Percentiles rank a stretch among this genome's conserved stretches.
phyloP scores from a whole-genome alignment of 2,329 filamentous ascomycete genomes.

The Ophioceras dolichostomum region DNA sequence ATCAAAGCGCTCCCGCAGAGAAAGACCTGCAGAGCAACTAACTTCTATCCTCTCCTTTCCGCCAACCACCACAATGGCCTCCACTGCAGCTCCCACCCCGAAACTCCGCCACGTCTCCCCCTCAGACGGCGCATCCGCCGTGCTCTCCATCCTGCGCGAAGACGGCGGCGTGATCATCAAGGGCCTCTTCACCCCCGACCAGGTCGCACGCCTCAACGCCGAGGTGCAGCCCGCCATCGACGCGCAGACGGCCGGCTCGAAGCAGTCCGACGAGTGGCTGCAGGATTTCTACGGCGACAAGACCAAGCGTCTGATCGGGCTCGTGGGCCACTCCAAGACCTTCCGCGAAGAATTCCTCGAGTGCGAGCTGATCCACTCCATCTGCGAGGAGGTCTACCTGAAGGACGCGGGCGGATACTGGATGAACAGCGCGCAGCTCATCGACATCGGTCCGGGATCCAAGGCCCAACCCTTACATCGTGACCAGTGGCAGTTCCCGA shows the following conservation, averaged over 20 bases:
- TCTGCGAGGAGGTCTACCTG: conserved; percentile 12
- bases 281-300: conserved; percentile 13
- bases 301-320: conserved; percentile 13
- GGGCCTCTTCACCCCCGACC: conserved; percentile 10
- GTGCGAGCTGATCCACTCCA: conserved; percentile 14
- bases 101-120: too few relatives aligned
- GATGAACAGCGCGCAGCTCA: conserved; percentile 12
- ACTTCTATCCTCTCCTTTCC: too few relatives aligned
- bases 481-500: conserved; percentile 15
- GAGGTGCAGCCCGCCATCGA: conserved; percentile 12
- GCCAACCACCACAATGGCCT: too few relatives aligned
- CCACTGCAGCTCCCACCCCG: too few relatives aligned
- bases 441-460: conserved; percentile 13
- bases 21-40: too few relatives aligned
- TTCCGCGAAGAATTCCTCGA: conserved; percentile 17
- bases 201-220: conserved; percentile 10
- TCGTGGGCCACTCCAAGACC: conserved; percentile 12
- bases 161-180: conserved; percentile 16
- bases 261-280: conserved; percentile 10
- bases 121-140: too few relatives aligned
- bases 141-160: too few relatives aligned
- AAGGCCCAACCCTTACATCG: conserved; percentile 16
- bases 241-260: conserved; percentile 8
- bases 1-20: too few relatives aligned
- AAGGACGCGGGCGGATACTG: conserved; percentile 15